Percentiles rank a stretch among this genome's conserved stretches.
phyloP scores from a whole-genome alignment of 805 yeast species.

The Candida gorgasii region DNA sequence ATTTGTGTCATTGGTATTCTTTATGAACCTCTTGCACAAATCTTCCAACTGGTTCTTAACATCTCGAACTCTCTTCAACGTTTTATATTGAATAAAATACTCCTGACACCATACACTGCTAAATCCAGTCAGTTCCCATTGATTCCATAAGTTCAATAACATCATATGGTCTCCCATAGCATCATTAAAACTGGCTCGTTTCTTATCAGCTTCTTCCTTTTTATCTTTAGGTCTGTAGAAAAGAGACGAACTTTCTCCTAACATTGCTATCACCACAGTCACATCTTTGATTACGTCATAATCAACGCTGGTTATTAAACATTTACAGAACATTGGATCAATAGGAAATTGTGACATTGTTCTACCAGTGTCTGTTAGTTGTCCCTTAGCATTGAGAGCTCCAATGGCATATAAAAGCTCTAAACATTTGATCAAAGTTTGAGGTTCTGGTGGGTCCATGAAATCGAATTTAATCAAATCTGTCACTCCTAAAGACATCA shows the following conservation, averaged over 20 bases:
- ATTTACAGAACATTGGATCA: conserved; percentile 86
- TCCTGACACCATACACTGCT: conserved; percentile 85
- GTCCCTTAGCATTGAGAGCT: conserved; percentile 79
- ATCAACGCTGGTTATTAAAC: conserved; percentile 61
- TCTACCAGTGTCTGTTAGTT: conserved; percentile 73
- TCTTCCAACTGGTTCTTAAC: conserved; percentile 68
- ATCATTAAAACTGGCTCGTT: conserved; percentile 54
- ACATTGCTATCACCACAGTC: conserved; percentile 75
- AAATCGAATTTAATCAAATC: conserved; percentile 84
- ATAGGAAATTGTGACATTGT: conserved; percentile 91
- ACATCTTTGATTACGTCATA: conserved; percentile 67
- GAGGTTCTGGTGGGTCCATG: conserved; percentile 84
- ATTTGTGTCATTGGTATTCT: conserved; percentile 18
- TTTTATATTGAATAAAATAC: conserved; percentile 73
- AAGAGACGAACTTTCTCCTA: conserved; percentile 73
- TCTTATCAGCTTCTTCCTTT: conserved; percentile 63
- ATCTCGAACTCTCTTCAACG: conserved; percentile 66
- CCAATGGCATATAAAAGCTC: conserved; percentile 85
- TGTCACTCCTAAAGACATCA: conserved; percentile 81
- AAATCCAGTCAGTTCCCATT: conserved; percentile 69
- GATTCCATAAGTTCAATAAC: conserved; percentile 69
- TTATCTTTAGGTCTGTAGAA: conserved; percentile 72
- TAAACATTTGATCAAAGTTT: conserved; percentile 69
- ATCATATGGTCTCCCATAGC: conserved; percentile 79
- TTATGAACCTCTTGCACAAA: conserved; percentile 49